These are phyloP conservation scores for Bjerkandera adusta DNA, from an alignment of 1,284 basidiomycete genomes.

Conservation along the genomic window DNA sequence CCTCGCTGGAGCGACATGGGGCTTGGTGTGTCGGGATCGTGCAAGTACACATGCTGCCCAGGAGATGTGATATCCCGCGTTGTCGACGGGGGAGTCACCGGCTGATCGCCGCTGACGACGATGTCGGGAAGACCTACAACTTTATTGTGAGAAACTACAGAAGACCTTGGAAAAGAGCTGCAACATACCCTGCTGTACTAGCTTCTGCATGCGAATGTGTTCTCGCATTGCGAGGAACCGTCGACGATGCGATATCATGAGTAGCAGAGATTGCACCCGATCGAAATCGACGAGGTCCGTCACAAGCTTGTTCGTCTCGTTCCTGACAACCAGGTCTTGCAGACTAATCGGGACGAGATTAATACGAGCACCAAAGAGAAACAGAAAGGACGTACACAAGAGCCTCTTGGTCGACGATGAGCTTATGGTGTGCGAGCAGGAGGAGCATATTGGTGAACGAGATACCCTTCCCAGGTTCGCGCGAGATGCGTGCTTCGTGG, in stretches of 20 bases:
- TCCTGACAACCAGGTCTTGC: constrained; percentile 77
- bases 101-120: constrained; percentile 51
- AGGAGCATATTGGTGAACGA: constrained; percentile 91
- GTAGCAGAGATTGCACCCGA: constrained; percentile 75
- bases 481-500: constrained; percentile 80
- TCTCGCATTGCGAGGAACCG: constrained; percentile 56
- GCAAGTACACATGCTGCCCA: constrained; percentile 32
- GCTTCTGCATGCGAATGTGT: constrained; percentile 32
- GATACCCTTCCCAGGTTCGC: constrained; percentile 76
- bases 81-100: constrained; percentile 46
- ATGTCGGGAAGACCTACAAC: constrained; percentile 62
- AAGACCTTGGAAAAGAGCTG: constrained; percentile 9
- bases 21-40: constrained; percentile 39
- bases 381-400: constrained; percentile 59
- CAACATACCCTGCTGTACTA: constrained; percentile 32
- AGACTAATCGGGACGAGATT: constrained; percentile 44
- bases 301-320: constrained; percentile 77
- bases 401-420: constrained; percentile 88
- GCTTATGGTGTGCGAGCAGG: constrained; percentile 87
- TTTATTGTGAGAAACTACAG: not conserved
- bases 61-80: constrained; percentile 56
- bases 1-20: constrained; percentile 41
- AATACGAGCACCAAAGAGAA: not conserved
- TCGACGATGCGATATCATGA: constrained; percentile 72
- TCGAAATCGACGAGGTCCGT: constrained; percentile 83